Conservation (phyloP, 2,329 filamentous ascomycete genomes). For the Aspergillus sp. region DNA sequence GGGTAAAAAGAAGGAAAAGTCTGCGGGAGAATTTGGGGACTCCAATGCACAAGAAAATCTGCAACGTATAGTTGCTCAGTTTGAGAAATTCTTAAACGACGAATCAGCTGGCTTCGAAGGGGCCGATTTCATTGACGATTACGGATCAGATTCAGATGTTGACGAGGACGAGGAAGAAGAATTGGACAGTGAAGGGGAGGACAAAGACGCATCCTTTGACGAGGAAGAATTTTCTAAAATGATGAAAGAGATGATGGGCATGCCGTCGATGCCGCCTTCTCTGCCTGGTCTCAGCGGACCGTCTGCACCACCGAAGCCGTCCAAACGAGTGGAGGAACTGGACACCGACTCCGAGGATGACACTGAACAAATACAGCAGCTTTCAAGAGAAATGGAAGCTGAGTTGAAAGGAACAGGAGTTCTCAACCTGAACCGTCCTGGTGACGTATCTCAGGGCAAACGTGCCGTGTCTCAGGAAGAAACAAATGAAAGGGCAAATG, state of each 20-base stretch:
- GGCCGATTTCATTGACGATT: conserved; percentile 66
- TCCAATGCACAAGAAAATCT: conserved; percentile 57
- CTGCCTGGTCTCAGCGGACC: conserved; percentile 28
- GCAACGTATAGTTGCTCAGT: conserved; percentile 88
- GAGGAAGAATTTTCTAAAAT: conserved; percentile 81
- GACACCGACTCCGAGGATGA: conserved; percentile 55
- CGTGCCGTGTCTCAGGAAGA: conserved; percentile 29
- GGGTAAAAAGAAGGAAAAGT: conserved; percentile 37
- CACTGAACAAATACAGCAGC: conserved; percentile 55
- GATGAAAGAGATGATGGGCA: conserved; percentile 91
- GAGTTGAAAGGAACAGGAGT: conserved; percentile 49
- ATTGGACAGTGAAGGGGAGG: conserved; percentile 63
- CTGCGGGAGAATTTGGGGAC: conserved; percentile 44
- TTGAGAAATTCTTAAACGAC: conserved; percentile 87
- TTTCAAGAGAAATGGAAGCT: conserved; percentile 48
- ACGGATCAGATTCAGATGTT: conserved; percentile 64
- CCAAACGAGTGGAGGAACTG: conserved; percentile 46
- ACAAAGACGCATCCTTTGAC: conserved; percentile 75
- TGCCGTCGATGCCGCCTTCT: conserved; percentile 52
- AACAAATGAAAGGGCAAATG: conserved; percentile 24
- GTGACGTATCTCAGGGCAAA: conserved; percentile 17
- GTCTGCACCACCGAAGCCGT: conserved; percentile 21
- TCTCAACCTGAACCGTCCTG: conserved; percentile 37
- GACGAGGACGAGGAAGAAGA: conserved; percentile 54
- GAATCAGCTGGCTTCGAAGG: conserved; percentile 78